Evolutionary conservation across 257 asterid genomes (phyloP).

Genomic region (Solanum etuberosum): DNA sequence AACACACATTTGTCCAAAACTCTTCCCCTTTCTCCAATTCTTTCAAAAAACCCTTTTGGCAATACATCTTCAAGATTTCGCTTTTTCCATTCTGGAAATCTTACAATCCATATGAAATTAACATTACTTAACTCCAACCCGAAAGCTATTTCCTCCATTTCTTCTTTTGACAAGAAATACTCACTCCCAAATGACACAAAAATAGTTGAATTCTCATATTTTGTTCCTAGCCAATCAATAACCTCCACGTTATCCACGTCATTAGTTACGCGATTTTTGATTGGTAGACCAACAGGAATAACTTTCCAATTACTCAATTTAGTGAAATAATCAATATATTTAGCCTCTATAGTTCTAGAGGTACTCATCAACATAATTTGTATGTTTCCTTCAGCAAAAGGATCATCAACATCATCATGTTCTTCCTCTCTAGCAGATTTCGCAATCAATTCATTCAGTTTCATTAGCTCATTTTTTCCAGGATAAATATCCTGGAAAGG

Average conservation of each 20-base stretch:
- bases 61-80: neutral
- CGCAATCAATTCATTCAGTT: neutral
- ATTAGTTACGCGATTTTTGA: neutral
- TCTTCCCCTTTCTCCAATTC: conserved; percentile 21
- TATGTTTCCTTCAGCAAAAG: neutral
- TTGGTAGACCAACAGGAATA: conserved; percentile 20
- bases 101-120: conserved; percentile 37
- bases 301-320: neutral
- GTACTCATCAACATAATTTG: conserved; percentile 16
- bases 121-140: conserved; percentile 23
- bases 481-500: neutral
- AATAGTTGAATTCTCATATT: conserved; percentile 17
- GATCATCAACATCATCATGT: conserved; percentile 2
- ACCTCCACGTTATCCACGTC: neutral
- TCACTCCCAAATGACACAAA: conserved; percentile 49
- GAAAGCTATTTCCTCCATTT: conserved; percentile 31
- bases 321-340: conserved; percentile 28
- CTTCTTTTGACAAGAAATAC: conserved; percentile 24
- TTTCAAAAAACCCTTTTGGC: conserved; percentile 24
- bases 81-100: conserved; percentile 19
- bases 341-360: conserved; percentile 30
- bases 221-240: conserved; percentile 32
- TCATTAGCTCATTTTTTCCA: neutral
- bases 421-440: conserved; percentile 2
- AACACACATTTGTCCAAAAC: conserved; percentile 32